These are phyloP conservation scores for Vitis riparia DNA, from an alignment of 164 flowering plant species.

Conservation along the genomic window DNA sequence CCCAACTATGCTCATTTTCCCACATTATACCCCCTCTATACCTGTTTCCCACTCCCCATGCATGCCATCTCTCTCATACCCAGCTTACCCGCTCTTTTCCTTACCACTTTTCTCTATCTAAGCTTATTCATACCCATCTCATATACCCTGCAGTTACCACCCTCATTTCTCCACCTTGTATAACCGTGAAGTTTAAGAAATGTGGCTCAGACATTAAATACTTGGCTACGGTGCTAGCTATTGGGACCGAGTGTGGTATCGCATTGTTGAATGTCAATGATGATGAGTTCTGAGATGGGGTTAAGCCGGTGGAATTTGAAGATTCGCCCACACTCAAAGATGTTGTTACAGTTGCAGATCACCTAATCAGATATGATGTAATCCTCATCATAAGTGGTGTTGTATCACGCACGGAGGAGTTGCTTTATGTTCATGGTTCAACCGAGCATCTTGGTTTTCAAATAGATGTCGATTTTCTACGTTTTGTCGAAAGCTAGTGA, in stretches of 20 bases:
- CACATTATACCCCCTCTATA: too few species aligned
- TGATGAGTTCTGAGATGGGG: slow-evolving; percentile 97
- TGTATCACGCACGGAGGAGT: slow-evolving; percentile 95
- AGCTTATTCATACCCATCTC: too few species aligned
- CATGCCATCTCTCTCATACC: too few species aligned
- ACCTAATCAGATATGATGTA: slow-evolving; percentile 97
- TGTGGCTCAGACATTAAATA: slow-evolving; percentile 93
- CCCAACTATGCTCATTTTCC: too few species aligned
- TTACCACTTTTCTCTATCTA: too few species aligned
- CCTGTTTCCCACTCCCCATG: too few species aligned
- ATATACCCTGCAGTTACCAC: too few species aligned
- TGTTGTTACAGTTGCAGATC: slow-evolving; percentile 98
- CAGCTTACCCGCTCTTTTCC: too few species aligned
- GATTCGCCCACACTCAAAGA: slow-evolving; percentile 89
- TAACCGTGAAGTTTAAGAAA: slow-evolving; percentile 80
- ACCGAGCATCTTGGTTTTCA: slow-evolving; percentile 96
- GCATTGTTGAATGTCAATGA: slow-evolving; percentile 92
- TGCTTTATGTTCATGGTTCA: slow-evolving; percentile 94
- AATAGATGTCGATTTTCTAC: too few species aligned
- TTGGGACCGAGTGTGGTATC: slow-evolving; percentile 96
- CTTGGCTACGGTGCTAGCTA: slow-evolving; percentile 87
- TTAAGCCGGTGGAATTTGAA: slow-evolving; percentile 87
- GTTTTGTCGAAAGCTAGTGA: too few species aligned
- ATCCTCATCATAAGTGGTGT: slow-evolving; percentile 99
- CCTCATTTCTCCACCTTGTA: too few species aligned